Conservation (phyloP, 2,329 filamentous ascomycete species). For the Metarhizium brunneum region DNA sequence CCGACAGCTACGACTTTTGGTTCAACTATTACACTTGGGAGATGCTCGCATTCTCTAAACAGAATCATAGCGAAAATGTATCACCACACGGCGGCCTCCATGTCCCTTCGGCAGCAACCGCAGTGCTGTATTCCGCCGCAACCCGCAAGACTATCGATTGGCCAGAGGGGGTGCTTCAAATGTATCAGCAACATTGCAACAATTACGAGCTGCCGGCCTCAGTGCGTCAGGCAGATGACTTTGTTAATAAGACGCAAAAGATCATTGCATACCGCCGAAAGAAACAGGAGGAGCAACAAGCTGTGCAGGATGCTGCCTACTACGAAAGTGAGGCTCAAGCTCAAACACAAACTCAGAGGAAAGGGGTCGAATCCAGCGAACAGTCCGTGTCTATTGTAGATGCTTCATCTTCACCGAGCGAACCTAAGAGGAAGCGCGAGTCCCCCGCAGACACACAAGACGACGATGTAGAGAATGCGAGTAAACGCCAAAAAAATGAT, state of each 20-base stretch:
- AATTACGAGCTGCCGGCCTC: slow-evolving; percentile 76
- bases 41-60: slow-evolving; percentile 52
- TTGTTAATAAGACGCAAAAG: slow-evolving; percentile 60
- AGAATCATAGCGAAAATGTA: slow-evolving; percentile 34
- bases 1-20: slow-evolving; percentile 88
- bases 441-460: slow-evolving; percentile 34
- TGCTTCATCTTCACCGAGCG: slow-evolving; percentile 25
- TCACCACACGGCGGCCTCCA: slow-evolving; percentile 37
- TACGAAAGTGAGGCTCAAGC: slow-evolving; percentile 18
- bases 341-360: background rate
- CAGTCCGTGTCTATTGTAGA: slow-evolving; percentile 7
- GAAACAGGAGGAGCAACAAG: slow-evolving; percentile 53
- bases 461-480: slow-evolving; percentile 31
- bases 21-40: slow-evolving; percentile 88
- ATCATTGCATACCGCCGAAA: slow-evolving; percentile 54
- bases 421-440: slow-evolving; percentile 68
- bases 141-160: slow-evolving; percentile 56
- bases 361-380: slow-evolving; percentile 13
- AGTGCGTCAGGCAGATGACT: slow-evolving; percentile 64
- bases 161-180: slow-evolving; percentile 66
- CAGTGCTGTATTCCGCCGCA: slow-evolving; percentile 64
- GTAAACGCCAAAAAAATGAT: slow-evolving; percentile 58
- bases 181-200: slow-evolving; percentile 74
- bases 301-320: slow-evolving; percentile 38
- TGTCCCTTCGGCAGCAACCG: slow-evolving; percentile 65